phyloP scores from a whole-genome alignment of 2,329 filamentous ascomycete genomes.

The Raffaelea ambrosiae region DNA sequence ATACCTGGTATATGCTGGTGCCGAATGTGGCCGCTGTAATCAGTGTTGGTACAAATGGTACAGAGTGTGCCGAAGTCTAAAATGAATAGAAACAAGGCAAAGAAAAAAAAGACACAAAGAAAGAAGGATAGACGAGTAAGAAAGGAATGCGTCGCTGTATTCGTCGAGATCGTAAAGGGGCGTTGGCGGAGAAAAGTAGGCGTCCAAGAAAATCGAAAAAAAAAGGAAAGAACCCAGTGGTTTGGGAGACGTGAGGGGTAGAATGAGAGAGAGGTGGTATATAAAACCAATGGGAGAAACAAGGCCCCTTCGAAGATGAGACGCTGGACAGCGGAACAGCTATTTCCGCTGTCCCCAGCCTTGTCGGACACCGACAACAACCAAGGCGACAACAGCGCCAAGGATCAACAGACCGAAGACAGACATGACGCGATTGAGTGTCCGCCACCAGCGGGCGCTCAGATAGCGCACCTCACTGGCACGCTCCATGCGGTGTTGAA shows the following conservation, averaged over 20 bases:
- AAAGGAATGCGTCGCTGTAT: too few relatives aligned
- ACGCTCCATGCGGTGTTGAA: slow-evolving; percentile 23
- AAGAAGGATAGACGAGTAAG: too few relatives aligned
- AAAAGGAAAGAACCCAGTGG: not conserved
- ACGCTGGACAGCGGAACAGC: not conserved
- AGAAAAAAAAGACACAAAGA: not conserved
- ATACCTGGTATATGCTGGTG: too few relatives aligned
- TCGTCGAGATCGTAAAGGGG: too few relatives aligned
- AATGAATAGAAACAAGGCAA: not conserved
- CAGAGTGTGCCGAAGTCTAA: not conserved
- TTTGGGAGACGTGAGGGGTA: not conserved
- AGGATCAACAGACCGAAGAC: slow-evolving; percentile 46
- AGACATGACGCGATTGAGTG: slow-evolving; percentile 50
- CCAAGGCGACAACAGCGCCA: slow-evolving; percentile 42
- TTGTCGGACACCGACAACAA: slow-evolving; percentile 42
- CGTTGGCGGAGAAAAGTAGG: too few relatives aligned
- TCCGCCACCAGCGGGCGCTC: slow-evolving; percentile 52
- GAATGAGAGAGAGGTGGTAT: not conserved
- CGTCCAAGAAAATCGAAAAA: not conserved
- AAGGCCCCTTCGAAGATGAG: not conserved
- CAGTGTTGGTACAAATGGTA: slow-evolving; percentile 8
- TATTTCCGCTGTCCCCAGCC: slow-evolving; percentile 28
- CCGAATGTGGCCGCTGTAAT: slow-evolving; percentile 4
- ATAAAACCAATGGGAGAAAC: not conserved
- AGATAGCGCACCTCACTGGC: slow-evolving; percentile 37